Evolutionary conservation across 164 flowering plant species (phyloP).

Genomic region (Annona cherimola): DNA sequence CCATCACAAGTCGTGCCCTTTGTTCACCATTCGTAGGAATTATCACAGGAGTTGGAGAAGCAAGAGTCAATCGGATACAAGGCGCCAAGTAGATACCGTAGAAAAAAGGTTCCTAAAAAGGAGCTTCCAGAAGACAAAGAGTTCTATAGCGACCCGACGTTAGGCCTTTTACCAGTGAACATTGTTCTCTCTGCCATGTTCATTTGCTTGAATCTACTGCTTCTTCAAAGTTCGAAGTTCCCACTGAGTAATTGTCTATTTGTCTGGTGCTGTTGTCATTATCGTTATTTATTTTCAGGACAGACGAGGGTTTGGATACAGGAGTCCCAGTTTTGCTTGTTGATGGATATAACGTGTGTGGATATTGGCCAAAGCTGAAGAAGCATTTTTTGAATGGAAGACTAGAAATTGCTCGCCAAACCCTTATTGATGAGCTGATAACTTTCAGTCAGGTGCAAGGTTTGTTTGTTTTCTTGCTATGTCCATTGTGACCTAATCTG

Average conservation of each 20-base stretch:
- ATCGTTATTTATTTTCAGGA: conserved; percentile 38
- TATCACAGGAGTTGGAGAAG: conserved; percentile 62
- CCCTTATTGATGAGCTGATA: conserved; percentile 81
- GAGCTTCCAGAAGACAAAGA: conserved; percentile 63
- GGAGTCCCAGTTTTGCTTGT: conserved; percentile 93
- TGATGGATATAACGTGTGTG: conserved; percentile 98
- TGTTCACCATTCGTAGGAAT: conserved; percentile 1
- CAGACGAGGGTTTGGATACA: conserved; percentile 62
- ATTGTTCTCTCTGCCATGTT: conserved; percentile 2
- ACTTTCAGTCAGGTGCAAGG: conserved; percentile 76
- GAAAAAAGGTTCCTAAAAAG: conserved; percentile 73
- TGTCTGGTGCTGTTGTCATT: not conserved
- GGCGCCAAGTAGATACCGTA: conserved; percentile 88
- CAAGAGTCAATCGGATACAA: conserved; percentile 52
- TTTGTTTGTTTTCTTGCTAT: conserved; percentile 28
- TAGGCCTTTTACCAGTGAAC: conserved; percentile 73
- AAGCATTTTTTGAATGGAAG: conserved; percentile 83
- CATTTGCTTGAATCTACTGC: not conserved
- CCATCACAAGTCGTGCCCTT: not conserved
- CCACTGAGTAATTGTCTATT: not conserved
- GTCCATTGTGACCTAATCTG: not conserved
- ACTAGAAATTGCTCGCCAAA: conserved; percentile 86
- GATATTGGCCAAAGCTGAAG: conserved; percentile 89
- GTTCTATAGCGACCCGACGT: conserved; percentile 65
- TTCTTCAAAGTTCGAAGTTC: not conserved